phyloP scores from a whole-genome alignment of 768 basidiomycete species.

The Serpula lacrymans region DNA sequence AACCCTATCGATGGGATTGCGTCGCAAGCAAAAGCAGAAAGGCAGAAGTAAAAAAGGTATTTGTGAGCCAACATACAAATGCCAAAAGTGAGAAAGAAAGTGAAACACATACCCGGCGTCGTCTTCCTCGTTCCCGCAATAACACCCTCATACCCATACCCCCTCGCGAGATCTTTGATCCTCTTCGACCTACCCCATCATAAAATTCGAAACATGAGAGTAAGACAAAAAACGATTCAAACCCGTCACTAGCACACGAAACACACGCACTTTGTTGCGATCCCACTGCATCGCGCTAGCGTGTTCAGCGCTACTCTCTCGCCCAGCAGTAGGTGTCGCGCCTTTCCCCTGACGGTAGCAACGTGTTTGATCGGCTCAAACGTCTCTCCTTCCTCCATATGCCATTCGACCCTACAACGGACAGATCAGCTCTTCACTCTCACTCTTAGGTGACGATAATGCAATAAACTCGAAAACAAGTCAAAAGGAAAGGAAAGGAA shows the following conservation, averaged over 20 bases:
- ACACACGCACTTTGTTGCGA: conserved; percentile 80
- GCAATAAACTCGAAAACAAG: no score
- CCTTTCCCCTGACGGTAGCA: conserved; percentile 89
- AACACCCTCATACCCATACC: conserved; percentile 79
- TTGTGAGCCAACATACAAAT: neutral
- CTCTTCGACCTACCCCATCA: conserved; percentile 62
- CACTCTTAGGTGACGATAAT: no score
- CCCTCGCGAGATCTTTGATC: conserved; percentile 74
- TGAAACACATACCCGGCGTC: conserved; percentile 64
- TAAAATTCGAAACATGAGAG: conserved; percentile 4
- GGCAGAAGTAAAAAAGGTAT: neutral
- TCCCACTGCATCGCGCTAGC: conserved; percentile 92
- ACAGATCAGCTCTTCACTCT: neutral
- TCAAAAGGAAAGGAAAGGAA: no score
- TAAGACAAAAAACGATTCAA: no score
- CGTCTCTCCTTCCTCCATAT: conserved; percentile 77
- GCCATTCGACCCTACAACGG: conserved; percentile 82
- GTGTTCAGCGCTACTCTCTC: conserved; percentile 93
- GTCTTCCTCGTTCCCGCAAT: conserved; percentile 97
- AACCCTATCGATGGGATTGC: conserved; percentile 57
- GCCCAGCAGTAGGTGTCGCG: conserved; percentile 81
- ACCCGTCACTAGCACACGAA: no score
- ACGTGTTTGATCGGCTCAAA: conserved; percentile 82
- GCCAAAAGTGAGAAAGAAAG: conserved; percentile 3
- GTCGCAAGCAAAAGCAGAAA: neutral